phyloP scores from a whole-genome alignment of 306 rosid genomes.

The Cyclanthera cordifolia region DNA sequence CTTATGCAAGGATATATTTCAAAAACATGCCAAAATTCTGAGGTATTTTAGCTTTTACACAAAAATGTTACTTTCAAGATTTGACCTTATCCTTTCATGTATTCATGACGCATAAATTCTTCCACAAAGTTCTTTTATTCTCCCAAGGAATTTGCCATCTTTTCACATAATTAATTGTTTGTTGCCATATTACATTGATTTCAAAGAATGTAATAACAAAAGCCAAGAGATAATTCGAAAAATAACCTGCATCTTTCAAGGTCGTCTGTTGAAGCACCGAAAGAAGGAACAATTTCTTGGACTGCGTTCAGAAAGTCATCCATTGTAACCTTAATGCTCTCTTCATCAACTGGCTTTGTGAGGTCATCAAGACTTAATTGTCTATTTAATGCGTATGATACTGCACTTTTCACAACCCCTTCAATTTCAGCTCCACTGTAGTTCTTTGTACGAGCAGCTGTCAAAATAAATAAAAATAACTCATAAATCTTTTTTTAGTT shows the following conservation, averaged over 20 bases:
- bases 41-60: not conserved
- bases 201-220: not conserved
- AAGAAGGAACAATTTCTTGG: constrained; percentile 69
- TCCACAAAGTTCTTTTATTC: not conserved
- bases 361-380: constrained; percentile 89
- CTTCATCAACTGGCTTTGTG: constrained; percentile 92
- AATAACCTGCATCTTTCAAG: constrained; percentile 90
- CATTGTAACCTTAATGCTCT: constrained; percentile 87
- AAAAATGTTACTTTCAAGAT: not conserved
- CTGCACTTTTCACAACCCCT: constrained; percentile 99
- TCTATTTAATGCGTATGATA: constrained; percentile 87
- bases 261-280: constrained; percentile 96
- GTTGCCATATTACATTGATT: not conserved
- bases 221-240: not conserved
- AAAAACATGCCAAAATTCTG: too few species aligned
- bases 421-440: constrained; percentile 99
- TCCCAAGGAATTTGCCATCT: not conserved
- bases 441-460: constrained; percentile 97
- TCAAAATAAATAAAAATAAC: constrained; percentile 12
- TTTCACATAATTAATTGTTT: not conserved
- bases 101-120: not conserved
- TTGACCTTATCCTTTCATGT: not conserved
- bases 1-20: too few species aligned
- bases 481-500: constrained; percentile 5
- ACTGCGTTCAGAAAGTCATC: constrained; percentile 75